Evolutionary conservation across 164 flowering plant species (phyloP).

Genomic region (Litsea cubeba): DNA sequence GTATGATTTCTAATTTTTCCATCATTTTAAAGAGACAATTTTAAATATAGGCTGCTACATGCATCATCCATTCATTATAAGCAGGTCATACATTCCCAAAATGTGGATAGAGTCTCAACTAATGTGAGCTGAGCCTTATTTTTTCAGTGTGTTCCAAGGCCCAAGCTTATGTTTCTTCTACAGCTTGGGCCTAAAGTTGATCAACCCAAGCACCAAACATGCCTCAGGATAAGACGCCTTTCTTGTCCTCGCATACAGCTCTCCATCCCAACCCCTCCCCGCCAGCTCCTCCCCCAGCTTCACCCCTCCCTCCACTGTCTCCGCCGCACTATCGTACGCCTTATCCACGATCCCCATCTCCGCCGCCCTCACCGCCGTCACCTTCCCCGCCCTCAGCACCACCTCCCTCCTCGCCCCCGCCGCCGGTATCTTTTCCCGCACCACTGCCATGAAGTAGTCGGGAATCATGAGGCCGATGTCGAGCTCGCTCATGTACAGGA

Average conservation of each 20-base stretch:
- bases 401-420: constrained; percentile 38
- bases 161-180: too few species aligned
- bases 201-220: not conserved
- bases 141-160: too few species aligned
- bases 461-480: constrained; percentile 39
- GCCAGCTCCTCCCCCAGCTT: constrained; percentile 46
- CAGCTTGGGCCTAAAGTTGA: too few species aligned
- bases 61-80: too few species aligned
- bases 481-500: constrained; percentile 85
- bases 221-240: constrained; percentile 30
- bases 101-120: too few species aligned
- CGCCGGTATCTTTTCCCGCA: constrained; percentile 38
- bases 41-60: too few species aligned
- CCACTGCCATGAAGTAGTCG: constrained; percentile 21
- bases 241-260: constrained; percentile 48
- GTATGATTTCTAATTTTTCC: too few species aligned
- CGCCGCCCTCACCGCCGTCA: constrained; percentile 47
- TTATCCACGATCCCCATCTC: constrained; percentile 46
- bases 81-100: too few species aligned
- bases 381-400: constrained; percentile 41
- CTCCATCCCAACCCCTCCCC: constrained; percentile 55
- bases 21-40: too few species aligned
- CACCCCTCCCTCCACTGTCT: constrained; percentile 52
- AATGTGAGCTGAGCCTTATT: too few species aligned
- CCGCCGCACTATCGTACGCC: constrained; percentile 41